phyloP scores from a whole-genome alignment of 768 basidiomycete genomes.

The Cystofilobasidium bisporidii region DNA sequence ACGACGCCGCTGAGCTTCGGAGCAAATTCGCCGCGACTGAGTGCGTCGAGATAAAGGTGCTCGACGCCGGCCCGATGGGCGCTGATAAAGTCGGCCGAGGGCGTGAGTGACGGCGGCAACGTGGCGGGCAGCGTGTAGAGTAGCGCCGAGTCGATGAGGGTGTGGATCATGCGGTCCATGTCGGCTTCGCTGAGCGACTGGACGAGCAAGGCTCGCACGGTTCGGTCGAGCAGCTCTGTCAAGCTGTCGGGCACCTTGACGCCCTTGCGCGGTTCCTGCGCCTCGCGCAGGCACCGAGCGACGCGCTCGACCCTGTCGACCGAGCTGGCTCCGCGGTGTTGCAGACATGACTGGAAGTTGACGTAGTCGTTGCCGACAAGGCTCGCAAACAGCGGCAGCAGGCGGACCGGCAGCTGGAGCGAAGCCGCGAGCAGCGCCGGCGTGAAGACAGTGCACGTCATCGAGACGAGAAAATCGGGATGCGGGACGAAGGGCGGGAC shows the following conservation, averaged over 20 bases:
- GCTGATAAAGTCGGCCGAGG: neutral
- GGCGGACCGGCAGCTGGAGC: constrained; percentile 17
- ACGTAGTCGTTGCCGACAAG: constrained; percentile 27
- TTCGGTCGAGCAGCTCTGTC: constrained; percentile 13
- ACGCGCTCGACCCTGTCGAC: constrained; percentile 21
- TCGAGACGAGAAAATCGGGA: constrained; percentile 18
- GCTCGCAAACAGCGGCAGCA: constrained; percentile 26
- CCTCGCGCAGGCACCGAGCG: constrained; percentile 10
- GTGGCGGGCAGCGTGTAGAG: constrained; percentile 15
- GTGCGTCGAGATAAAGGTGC: constrained; percentile 12
- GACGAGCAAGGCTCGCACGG: constrained; percentile 13
- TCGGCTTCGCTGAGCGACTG: constrained; percentile 7
- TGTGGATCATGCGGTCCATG: constrained; percentile 18
- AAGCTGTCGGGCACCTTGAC: neutral
- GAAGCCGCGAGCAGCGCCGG: constrained; percentile 15
- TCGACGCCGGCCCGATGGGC: constrained; percentile 7
- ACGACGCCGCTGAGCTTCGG: constrained; percentile 21
- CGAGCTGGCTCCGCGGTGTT: constrained; percentile 5
- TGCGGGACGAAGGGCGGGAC: constrained; percentile 24
- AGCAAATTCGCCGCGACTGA: constrained; percentile 5
- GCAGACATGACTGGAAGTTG: constrained; percentile 2
- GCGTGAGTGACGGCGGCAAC: neutral
- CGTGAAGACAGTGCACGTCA: constrained; percentile 18
- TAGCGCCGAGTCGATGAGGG: constrained; percentile 21
- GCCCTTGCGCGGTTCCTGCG: constrained; percentile 4